Conservation (phyloP, 1,284 basidiomycete species). For the Cryptococcus sp. region DNA sequence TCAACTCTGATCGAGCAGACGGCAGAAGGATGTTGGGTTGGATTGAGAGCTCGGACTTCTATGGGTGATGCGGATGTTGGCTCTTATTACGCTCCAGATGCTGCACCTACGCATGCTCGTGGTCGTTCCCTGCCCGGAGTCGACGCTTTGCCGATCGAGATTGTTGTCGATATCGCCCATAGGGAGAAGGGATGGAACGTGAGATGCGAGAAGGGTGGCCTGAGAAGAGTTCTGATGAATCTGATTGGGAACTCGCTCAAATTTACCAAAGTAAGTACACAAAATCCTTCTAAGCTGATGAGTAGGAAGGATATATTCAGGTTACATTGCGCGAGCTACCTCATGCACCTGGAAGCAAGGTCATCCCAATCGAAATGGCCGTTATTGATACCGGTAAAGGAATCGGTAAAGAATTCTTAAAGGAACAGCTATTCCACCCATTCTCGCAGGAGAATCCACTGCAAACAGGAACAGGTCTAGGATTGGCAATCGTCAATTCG, state of each 20-base stretch:
- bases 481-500: slow-evolving; percentile 94
- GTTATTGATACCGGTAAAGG: slow-evolving; percentile 92
- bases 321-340: slow-evolving; percentile 74
- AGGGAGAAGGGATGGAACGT: slow-evolving; percentile 77
- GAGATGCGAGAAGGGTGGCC: slow-evolving; percentile 86
- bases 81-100: slow-evolving; percentile 75
- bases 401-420: slow-evolving; percentile 80
- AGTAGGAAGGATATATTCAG: slow-evolving; percentile 77
- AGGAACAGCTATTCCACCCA: slow-evolving; percentile 94
- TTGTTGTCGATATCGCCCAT: slow-evolving; percentile 78
- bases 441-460: slow-evolving; percentile 70
- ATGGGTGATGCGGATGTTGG: slow-evolving; percentile 72
- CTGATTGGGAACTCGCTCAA: slow-evolving; percentile 92
- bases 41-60: slow-evolving; percentile 74
- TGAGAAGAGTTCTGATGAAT: slow-evolving; percentile 91
- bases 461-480: slow-evolving; percentile 89
- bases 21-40: slow-evolving; percentile 92
- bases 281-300: background rate
- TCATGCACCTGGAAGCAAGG: slow-evolving; percentile 54
- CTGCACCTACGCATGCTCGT: slow-evolving; percentile 54
- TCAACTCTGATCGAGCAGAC: slow-evolving; percentile 91
- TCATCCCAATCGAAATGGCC: slow-evolving; percentile 73
- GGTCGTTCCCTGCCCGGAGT: slow-evolving; percentile 1
- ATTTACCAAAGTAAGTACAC: slow-evolving; percentile 65
- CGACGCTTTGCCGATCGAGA: slow-evolving; percentile 52